phyloP scores from a whole-genome alignment of 164 flowering plant species.

The Vitis cinerea region DNA sequence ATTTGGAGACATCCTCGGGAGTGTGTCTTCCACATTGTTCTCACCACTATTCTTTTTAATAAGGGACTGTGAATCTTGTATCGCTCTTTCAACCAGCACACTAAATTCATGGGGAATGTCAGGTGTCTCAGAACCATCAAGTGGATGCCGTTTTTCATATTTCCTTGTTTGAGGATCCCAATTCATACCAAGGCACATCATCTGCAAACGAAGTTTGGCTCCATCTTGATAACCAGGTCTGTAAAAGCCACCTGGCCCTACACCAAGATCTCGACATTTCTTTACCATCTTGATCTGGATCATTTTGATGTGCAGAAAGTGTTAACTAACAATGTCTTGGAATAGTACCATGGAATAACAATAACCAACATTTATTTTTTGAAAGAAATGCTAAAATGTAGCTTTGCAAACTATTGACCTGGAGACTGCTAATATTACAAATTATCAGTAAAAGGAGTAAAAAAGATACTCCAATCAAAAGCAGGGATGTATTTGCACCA shows the following conservation, averaged over 20 bases:
- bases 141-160: conserved; percentile 30
- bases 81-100: conserved; percentile 41
- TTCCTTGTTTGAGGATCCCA: conserved; percentile 61
- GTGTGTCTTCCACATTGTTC: conserved; percentile 22
- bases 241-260: conserved; percentile 68
- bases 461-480: too few species aligned
- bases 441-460: too few species aligned
- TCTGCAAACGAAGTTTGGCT: conserved; percentile 44
- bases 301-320: not conserved
- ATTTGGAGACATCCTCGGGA: conserved; percentile 62
- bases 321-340: not conserved
- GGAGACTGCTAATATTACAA: too few species aligned
- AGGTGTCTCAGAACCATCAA: conserved; percentile 51
- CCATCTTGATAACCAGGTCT: conserved; percentile 54
- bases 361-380: too few species aligned
- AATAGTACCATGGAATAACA: too few species aligned
- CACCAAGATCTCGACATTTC: conserved; percentile 51
- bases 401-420: too few species aligned
- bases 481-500: too few species aligned
- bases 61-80: conserved; percentile 38
- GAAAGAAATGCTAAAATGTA: too few species aligned
- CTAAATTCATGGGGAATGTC: conserved; percentile 44
- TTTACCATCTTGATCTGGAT: conserved; percentile 49
- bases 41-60: conserved; percentile 12
- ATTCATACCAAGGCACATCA: conserved; percentile 78